A percentile compares a stretch with the other conserved stretches of the same genome.
These are phyloP conservation scores for Podila minutissima DNA, from an alignment of 192 early-diverging fungal genomes.

Conservation along the genomic window DNA sequence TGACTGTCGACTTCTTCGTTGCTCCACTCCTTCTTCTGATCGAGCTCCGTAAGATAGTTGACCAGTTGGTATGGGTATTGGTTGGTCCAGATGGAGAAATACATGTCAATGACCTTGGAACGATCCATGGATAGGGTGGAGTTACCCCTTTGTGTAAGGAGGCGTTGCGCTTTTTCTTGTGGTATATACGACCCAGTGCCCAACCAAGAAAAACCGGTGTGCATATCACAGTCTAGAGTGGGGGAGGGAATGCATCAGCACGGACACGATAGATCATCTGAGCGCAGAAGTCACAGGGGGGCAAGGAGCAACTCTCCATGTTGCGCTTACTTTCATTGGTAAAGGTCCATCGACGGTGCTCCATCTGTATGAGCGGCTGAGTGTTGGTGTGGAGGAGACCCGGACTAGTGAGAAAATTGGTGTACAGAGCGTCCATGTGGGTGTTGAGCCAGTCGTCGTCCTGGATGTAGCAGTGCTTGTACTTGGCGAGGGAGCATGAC, in stretches of 20 bases:
- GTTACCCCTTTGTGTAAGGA: conserved; percentile 58
- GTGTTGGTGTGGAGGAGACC: conserved; percentile 59
- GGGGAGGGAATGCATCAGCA: background rate
- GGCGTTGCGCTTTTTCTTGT: conserved; percentile 51
- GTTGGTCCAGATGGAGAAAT: conserved; percentile 65
- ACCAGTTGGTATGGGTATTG: conserved; percentile 62
- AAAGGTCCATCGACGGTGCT: conserved; percentile 58
- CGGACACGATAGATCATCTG: background rate
- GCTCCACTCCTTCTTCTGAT: conserved; percentile 48
- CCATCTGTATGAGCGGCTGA: conserved; percentile 52
- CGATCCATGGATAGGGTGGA: conserved; percentile 52
- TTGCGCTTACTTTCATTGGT: conserved; percentile 48
- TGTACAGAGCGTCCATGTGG: conserved; percentile 60
- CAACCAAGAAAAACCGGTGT: conserved; percentile 59
- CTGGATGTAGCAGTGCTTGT: conserved; percentile 62
- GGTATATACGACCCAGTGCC: conserved; percentile 57
- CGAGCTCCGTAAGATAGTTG: conserved; percentile 50
- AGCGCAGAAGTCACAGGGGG: background rate
- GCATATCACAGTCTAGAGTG: conserved; percentile 49
- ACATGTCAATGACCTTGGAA: conserved; percentile 52
- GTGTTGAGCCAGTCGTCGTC: conserved; percentile 60
- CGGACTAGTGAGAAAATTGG: conserved; percentile 58
- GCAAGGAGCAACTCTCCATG: too few species aligned
- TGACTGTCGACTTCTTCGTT: conserved; percentile 33
- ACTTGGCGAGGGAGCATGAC: conserved; percentile 56